These are phyloP conservation scores for Verticillium alfalfae DNA, from an alignment of 2,329 filamentous ascomycete genomes.

Conservation along the genomic window DNA sequence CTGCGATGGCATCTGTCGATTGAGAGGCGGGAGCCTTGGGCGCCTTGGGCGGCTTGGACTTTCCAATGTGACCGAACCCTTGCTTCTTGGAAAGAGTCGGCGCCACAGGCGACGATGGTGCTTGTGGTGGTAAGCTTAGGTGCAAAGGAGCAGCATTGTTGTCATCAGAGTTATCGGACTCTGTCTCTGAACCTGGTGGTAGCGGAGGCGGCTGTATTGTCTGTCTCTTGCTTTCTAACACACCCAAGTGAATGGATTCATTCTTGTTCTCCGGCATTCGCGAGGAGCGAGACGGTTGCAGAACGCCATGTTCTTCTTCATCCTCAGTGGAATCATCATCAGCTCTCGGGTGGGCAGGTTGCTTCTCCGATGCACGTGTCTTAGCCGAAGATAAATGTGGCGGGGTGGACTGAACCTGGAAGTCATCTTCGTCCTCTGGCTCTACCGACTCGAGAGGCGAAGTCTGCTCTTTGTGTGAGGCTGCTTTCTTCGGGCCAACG, in stretches of 20 bases:
- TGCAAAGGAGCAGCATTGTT: slow-evolving; percentile 15
- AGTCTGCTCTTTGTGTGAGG: slow-evolving; percentile 2
- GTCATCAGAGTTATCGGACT: slow-evolving; percentile 25
- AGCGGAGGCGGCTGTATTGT: slow-evolving; percentile 15
- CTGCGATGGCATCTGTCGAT: slow-evolving; percentile 4
- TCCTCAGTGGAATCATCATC: slow-evolving; percentile 26
- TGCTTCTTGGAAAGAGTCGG: slow-evolving; percentile 16
- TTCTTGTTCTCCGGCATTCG: slow-evolving; percentile 9
- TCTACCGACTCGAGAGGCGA: slow-evolving; percentile 11
- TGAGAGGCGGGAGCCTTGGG: slow-evolving; percentile 1
- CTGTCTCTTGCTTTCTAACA: slow-evolving; percentile 26
- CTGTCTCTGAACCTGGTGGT: slow-evolving; percentile 32
- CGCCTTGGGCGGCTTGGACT: slow-evolving; percentile 14
- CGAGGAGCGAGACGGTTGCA: background rate
- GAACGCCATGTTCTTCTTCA: slow-evolving; percentile 15
- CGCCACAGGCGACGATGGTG: slow-evolving; percentile 10
- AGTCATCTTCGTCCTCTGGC: slow-evolving; percentile 37
- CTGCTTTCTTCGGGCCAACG: slow-evolving; percentile 1
- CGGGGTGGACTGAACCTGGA: slow-evolving; percentile 45
- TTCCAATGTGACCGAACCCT: slow-evolving; percentile 34
- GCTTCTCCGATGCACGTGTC: slow-evolving; percentile 11
- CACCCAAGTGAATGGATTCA: slow-evolving; percentile 21
- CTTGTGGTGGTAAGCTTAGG: slow-evolving; percentile 8
- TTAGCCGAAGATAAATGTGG: slow-evolving; percentile 24
- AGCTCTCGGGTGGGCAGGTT: background rate